A percentile compares a stretch with the other conserved stretches of the same genome.
These are phyloP conservation scores for Solanum chilense DNA, from an alignment of 257 asterid genomes.

Conservation along the genomic window DNA sequence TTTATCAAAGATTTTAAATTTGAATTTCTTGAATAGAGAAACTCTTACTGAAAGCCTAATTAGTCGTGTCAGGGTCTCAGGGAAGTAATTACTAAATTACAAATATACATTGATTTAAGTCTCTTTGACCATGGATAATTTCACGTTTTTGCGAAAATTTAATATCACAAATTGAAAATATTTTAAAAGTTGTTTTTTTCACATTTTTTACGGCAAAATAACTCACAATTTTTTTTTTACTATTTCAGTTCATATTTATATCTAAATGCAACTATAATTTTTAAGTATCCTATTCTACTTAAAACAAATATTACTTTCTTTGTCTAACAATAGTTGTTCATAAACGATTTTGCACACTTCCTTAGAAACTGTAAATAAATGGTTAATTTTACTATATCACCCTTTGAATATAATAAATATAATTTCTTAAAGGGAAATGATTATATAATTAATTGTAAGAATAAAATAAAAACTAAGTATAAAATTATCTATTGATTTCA, in stretches of 20 bases:
- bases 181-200: background rate
- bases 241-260: background rate
- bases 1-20: background rate
- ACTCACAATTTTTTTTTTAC: background rate
- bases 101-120: background rate
- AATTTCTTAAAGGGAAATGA: too few species aligned
- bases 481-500: background rate
- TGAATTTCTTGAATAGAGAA: background rate
- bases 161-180: background rate
- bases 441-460: too few species aligned
- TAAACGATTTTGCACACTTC: background rate
- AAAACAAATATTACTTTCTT: background rate
- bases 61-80: background rate
- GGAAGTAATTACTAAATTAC: background rate
- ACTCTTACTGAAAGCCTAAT: background rate
- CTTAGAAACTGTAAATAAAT: too few species aligned
- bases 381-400: background rate
- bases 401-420: too few species aligned
- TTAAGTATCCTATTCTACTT: background rate
- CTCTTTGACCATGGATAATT: background rate
- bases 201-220: background rate
- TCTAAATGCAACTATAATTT: background rate
- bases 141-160: background rate
- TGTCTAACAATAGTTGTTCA: too few species aligned
- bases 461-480: background rate